Base-by-base conservation (phyloP, 176 grass and related monocot species). In the Dactylis glomerata region DNA sequence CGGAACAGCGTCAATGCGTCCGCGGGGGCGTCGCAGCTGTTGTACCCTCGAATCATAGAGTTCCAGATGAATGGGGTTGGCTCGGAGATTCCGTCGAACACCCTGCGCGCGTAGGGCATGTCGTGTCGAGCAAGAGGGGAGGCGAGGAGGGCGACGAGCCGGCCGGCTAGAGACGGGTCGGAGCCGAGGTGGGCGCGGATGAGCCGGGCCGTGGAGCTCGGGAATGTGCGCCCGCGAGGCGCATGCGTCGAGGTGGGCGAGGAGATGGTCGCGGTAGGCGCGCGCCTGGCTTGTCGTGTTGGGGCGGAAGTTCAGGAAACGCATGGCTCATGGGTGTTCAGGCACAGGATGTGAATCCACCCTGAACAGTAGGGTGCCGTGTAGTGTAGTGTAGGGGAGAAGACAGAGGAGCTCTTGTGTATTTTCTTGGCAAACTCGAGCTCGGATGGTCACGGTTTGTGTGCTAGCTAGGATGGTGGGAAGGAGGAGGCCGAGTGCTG, bases 261-360 rank as follows among this genome's bases (percentile, higher is more conserved):
- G 23, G 68, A 86, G 68, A 56, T 83, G 57, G 38, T 83, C 88
- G 32, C 56, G 66, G 50, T 41, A 20, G 16, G 75, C 56, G 4
- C 73, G 49, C 50, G 80, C 46, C 72, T 85, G 81, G 78, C 16
- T 84, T 80, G 20, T 79, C 72, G 79, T 10, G 80, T 30, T 78
- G 68, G 88, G 85, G 56, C 85, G 88, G 91, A 97, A 97, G 90
- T 90, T 86, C 56, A 97, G 87, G 82, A 89, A 92, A 38, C 88
- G 90, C 95, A 97, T 97, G 51, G 59, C 72, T 79, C 49, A 6
- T 73, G 62, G 1, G 58, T 46, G 69, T 27, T 73, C 40, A 40
- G 1, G 69, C n/a, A n/a, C n/a, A n/a, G n/a, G n/a, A n/a, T n/a
- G n/a, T n/a, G n/a, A n/a, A n/a, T n/a, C n/a, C n/a, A n/a, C n/a